phyloP scores from a whole-genome alignment of 768 basidiomycete genomes.

The Tricholoma hemisulphureum region DNA sequence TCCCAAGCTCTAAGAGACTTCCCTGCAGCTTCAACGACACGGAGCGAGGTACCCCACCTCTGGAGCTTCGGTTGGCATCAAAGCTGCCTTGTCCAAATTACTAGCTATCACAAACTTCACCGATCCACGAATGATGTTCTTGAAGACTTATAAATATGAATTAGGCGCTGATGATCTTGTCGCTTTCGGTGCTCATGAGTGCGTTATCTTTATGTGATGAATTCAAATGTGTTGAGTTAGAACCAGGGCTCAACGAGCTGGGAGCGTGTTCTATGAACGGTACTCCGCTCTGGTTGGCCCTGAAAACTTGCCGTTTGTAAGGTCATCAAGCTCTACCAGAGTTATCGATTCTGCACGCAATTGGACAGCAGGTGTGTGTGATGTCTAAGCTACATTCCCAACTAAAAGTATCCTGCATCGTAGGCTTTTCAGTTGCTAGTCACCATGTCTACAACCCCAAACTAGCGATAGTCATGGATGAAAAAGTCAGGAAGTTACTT shows the following conservation, averaged over 20 bases:
- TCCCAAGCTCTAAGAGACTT: not conserved
- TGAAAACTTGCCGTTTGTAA: slow-evolving; percentile 48
- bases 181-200: slow-evolving; percentile 68
- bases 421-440: slow-evolving; percentile 64
- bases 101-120: slow-evolving; percentile 43
- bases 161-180: slow-evolving; percentile 60
- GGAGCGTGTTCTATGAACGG: slow-evolving; percentile 48
- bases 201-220: slow-evolving; percentile 19
- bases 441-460: slow-evolving; percentile 41
- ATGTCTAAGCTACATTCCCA: not conserved
- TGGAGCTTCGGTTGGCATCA: slow-evolving; percentile 42
- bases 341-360: slow-evolving; percentile 68
- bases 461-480: slow-evolving; percentile 56
- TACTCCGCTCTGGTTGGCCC: slow-evolving; percentile 49
- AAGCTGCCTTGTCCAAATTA: slow-evolving; percentile 52
- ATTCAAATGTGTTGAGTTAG: not conserved
- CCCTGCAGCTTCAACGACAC: slow-evolving; percentile 71
- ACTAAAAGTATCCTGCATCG: not conserved
- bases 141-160: slow-evolving; percentile 55
- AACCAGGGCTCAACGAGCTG: slow-evolving; percentile 43
- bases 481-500: slow-evolving; percentile 40
- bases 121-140: slow-evolving; percentile 52
- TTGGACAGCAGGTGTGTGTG: slow-evolving; percentile 59
- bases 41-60: slow-evolving; percentile 75
- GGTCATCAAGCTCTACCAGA: slow-evolving; percentile 48